Conservation (phyloP, 306 rosid species). For the Glycine tomentella region DNA sequence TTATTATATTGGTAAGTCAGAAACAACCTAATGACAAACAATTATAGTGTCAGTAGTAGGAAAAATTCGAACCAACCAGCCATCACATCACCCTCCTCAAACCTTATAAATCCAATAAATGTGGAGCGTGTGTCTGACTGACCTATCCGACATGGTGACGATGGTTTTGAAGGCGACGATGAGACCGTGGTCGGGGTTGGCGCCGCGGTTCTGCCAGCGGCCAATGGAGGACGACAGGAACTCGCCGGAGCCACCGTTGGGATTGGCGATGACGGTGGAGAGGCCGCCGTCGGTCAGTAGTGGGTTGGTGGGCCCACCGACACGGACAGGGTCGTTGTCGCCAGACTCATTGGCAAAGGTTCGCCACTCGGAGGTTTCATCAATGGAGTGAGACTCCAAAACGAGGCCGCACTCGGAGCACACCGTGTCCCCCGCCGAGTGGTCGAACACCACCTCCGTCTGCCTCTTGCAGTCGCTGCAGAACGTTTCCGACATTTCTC, state of each 20-base stretch:
- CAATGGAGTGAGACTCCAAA: constrained; percentile 92
- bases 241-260: constrained; percentile 83
- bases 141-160: constrained; percentile 98
- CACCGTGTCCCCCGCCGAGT: constrained; percentile 91
- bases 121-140: neutral
- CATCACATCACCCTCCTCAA: no score
- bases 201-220: constrained; percentile 93
- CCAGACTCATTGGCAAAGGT: constrained; percentile 94
- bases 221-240: constrained; percentile 87
- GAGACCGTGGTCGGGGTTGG: constrained; percentile 62
- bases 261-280: constrained; percentile 91
- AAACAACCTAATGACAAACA: no score
- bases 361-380: constrained; percentile 96
- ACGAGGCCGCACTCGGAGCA: constrained; percentile 97
- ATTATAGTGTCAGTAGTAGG: no score
- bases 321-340: constrained; percentile 95
- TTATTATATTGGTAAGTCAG: no score
- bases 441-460: constrained; percentile 93
- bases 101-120: neutral
- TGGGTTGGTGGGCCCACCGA: constrained; percentile 90
- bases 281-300: constrained; percentile 86
- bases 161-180: constrained; percentile 87
- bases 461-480: constrained; percentile 93
- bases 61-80: no score
- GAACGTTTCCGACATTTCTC: constrained; percentile 78